Base-by-base conservation (phyloP, 352 stramenopile species). In the Globisporangium lucens region DNA sequence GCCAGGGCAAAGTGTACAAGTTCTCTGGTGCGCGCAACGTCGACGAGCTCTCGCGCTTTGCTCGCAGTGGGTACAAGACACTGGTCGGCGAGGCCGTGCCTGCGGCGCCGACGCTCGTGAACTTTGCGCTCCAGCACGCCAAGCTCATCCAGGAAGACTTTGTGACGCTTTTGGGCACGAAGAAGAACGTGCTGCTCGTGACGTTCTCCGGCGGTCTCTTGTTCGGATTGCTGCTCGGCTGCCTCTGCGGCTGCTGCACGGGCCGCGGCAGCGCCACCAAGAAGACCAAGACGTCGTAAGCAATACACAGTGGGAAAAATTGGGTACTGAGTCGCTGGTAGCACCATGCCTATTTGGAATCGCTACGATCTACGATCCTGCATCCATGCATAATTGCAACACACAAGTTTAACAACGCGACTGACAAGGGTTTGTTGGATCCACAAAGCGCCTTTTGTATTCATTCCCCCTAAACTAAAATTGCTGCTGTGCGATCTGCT, bases 181-280 rank as follows among this genome's bases (percentile, higher is more conserved):
- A 94, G 77, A 94, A 94, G 79, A 93, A 93, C 56, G 87, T 91
- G 61, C 67, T 94, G 65, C 72, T 92, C 20, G 82, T 76, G 47
- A 93, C 82, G 2, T 94, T 94, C 72, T 89, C 82, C 4, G 74
- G 74, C 36, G 87, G 87, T 1, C 55, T 92, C 27, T 10, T 89
- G 53, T 70, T 94, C 24, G 87, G 87, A 8, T 60, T 93, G 47
- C 61, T 91, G 65, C 78, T 94, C 30, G 87, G 84, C 56, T 89
- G 77, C 66, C 35, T 89, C 61, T 93, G 83, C 69, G 78, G 80
- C 65, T 94, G 85, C 73, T 91, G 80, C 80, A 87, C 83, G 63
- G 71, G 75, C 41, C 78, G 83, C 24, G 68, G 75, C 33, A 53
- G 57, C 63, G n/a, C 62, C 7, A 65, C 53, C 10, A 59, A 66